Conservation (phyloP, 2,329 filamentous ascomycete genomes). For the Whalleya microplaca region DNA sequence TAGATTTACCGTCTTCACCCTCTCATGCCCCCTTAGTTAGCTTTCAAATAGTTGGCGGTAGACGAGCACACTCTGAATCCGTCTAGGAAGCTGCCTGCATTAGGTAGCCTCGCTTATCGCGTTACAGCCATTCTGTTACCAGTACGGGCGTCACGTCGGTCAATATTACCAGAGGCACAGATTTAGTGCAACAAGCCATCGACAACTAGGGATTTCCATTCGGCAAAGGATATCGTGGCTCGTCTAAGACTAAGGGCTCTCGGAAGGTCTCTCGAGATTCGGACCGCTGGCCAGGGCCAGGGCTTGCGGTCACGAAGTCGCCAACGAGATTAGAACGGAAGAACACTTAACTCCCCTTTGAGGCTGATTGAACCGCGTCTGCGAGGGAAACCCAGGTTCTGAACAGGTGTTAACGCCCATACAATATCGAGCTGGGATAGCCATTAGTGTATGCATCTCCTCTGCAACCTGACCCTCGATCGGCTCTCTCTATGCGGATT, state of each 20-base stretch:
- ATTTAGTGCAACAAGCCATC: slow-evolving; percentile 11
- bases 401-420: neutral
- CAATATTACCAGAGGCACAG: slow-evolving; percentile 16
- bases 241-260: neutral
- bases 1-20: neutral
- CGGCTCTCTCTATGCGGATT: neutral
- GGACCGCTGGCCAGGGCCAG: too few species aligned
- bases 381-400: neutral
- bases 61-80: neutral
- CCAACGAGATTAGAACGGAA: neutral
- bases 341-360: neutral
- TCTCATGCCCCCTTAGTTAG: neutral
- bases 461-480: neutral
- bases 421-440: neutral
- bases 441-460: neutral
- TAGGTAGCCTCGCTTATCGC: slow-evolving; percentile 10
- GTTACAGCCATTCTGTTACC: slow-evolving; percentile 14
- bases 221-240: neutral
- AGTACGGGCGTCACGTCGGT: slow-evolving; percentile 17
- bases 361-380: neutral
- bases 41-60: slow-evolving; percentile 4
- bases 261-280: neutral
- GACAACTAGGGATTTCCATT: slow-evolving; percentile 14
- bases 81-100: slow-evolving; percentile 6
- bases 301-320: neutral